Conservation (phyloP, 202 grass and related monocot genomes). For the Brachypodium distachyon region DNA sequence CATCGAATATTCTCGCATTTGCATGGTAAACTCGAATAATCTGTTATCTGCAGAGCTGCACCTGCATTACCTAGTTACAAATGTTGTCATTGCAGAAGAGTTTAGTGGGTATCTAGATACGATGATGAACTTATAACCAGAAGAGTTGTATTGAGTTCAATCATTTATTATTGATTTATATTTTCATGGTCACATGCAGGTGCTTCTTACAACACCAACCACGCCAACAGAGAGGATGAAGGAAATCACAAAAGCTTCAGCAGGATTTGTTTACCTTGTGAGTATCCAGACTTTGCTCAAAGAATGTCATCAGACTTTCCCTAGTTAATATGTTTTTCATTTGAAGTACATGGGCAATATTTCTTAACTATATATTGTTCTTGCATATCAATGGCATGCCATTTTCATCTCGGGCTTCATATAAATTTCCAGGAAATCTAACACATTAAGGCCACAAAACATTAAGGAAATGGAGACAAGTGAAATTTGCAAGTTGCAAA, state of each 20-base stretch:
- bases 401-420: neutral
- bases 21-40: neutral
- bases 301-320: neutral
- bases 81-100: neutral
- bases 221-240: slow-evolving; percentile 36
- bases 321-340: neutral
- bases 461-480: neutral
- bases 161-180: neutral
- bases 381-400: neutral
- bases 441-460: neutral
- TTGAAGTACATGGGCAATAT: neutral
- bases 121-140: neutral
- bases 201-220: slow-evolving; percentile 37
- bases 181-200: slow-evolving; percentile 8
- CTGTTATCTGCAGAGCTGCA: too few relatives aligned
- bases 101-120: neutral
- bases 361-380: neutral
- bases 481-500: neutral
- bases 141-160: neutral
- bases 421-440: neutral
- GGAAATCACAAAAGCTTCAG: slow-evolving; percentile 33
- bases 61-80: neutral
- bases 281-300: neutral
- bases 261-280: slow-evolving; percentile 59
- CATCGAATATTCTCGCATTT: neutral